Conservation (phyloP, 495 filamentous ascomycete genomes). For the Talaromyces nanjingensis region DNA sequence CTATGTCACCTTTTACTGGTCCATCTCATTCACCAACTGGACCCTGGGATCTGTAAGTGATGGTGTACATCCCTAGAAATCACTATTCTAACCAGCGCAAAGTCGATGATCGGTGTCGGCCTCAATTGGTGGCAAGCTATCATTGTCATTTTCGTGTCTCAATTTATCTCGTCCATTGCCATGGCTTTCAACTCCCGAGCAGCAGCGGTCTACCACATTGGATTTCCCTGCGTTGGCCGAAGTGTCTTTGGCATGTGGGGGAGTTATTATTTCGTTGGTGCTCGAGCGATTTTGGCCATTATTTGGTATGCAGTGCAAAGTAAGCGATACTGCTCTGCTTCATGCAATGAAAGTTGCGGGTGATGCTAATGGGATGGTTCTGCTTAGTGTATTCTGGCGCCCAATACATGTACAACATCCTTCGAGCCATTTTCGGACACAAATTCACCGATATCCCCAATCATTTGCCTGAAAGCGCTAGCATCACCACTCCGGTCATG, state of each 20-base stretch:
- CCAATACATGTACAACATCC: conserved; percentile 49
- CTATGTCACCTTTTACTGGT: conserved; percentile 32
- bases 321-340: conserved; percentile 12
- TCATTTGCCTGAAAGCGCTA: conserved; percentile 37
- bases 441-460: conserved; percentile 37
- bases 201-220: conserved; percentile 35
- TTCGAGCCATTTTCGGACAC: conserved; percentile 51
- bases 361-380: not conserved
- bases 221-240: conserved; percentile 50
- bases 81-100: not conserved
- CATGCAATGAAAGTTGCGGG: not conserved
- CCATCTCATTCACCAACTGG: conserved; percentile 35
- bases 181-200: conserved; percentile 33
- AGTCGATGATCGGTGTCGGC: conserved; percentile 34
- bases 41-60: conserved; percentile 23
- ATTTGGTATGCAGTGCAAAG: conserved; percentile 59
- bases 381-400: conserved; percentile 41
- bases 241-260: conserved; percentile 54
- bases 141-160: conserved; percentile 33
- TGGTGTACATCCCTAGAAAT: not conserved
- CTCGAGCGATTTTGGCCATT: conserved; percentile 50
- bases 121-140: conserved; percentile 41
- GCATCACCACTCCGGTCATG: conserved; percentile 50
- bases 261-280: conserved; percentile 52
- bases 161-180: conserved; percentile 31